phyloP scores from a whole-genome alignment of 2,329 filamentous ascomycete species.

The Incumbomyces delicatus region DNA sequence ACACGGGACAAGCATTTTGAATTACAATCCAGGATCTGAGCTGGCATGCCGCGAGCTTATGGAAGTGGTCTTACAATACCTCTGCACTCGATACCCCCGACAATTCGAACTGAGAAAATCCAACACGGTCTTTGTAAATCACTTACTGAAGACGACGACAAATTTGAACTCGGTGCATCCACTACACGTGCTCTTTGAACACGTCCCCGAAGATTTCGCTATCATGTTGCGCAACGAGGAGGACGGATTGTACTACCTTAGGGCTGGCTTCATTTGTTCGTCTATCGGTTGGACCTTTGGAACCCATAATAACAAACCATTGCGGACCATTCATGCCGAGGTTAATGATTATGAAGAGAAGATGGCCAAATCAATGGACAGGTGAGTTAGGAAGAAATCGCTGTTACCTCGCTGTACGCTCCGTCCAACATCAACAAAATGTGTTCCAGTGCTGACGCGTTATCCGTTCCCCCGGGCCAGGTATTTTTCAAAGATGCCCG shows the following conservation, averaged over 20 bases:
- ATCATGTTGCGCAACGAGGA: slow-evolving; percentile 54
- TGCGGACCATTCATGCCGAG: slow-evolving; percentile 54
- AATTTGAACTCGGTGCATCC: slow-evolving; percentile 48
- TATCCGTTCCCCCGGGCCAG: slow-evolving; percentile 27
- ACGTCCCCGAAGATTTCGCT: slow-evolving; percentile 65
- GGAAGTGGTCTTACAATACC: slow-evolving; percentile 64
- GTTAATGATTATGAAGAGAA: slow-evolving; percentile 68
- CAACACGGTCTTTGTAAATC: slow-evolving; percentile 49
- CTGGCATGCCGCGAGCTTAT: slow-evolving; percentile 64
- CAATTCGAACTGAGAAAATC: slow-evolving; percentile 49
- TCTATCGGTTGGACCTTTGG: slow-evolving; percentile 60
- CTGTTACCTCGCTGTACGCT: neutral
- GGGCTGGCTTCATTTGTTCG: slow-evolving; percentile 60
- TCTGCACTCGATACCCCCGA: slow-evolving; percentile 57
- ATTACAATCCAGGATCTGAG: slow-evolving; percentile 55
- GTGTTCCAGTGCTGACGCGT: neutral
- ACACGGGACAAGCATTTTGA: slow-evolving; percentile 50
- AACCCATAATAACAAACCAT: slow-evolving; percentile 53
- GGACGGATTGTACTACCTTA: slow-evolving; percentile 56
- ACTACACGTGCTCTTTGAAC: slow-evolving; percentile 53
- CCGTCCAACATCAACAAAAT: neutral
- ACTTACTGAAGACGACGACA: slow-evolving; percentile 48
- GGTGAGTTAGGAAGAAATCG: slow-evolving; percentile 34
- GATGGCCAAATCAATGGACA: slow-evolving; percentile 66
- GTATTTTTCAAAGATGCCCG: slow-evolving; percentile 59